These are phyloP conservation scores for Podaxis carcinomalis DNA, from an alignment of 768 basidiomycete genomes.

Conservation along the genomic window DNA sequence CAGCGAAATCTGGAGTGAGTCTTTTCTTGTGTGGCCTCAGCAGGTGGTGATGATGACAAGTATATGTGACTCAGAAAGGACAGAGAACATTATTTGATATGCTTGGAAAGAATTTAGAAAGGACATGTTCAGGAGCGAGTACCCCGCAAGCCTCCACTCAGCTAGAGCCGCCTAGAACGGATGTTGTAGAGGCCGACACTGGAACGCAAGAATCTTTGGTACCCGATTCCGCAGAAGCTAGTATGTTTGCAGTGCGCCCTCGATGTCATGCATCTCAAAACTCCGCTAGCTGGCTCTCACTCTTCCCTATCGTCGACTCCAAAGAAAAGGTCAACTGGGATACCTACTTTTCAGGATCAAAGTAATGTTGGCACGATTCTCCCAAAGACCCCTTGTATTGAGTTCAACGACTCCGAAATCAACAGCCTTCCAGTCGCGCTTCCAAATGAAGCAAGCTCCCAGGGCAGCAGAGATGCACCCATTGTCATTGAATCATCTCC, in stretches of 20 bases:
- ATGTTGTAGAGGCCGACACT: not conserved
- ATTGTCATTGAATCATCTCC: slow-evolving; percentile 44
- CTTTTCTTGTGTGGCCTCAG: not conserved
- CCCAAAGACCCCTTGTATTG: not conserved
- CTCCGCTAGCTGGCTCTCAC: not conserved
- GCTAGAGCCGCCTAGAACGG: not conserved
- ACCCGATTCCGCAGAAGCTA: not conserved
- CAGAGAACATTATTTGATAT: slow-evolving; percentile 41
- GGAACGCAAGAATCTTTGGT: not conserved
- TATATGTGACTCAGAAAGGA: slow-evolving; percentile 15
- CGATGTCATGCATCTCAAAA: not conserved
- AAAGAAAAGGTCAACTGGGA: not conserved
- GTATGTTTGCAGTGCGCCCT: not conserved
- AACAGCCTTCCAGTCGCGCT: not conserved
- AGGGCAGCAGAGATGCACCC: slow-evolving; percentile 34
- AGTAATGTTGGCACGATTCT: not conserved
- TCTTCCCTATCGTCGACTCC: not conserved
- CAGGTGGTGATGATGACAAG: not conserved
- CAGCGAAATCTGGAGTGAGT: slow-evolving; percentile 7
- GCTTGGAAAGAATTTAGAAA: slow-evolving; percentile 22
- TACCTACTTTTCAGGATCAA: not conserved
- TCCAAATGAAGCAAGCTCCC: slow-evolving; percentile 1
- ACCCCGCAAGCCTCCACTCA: not conserved
- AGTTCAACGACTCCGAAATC: not conserved
- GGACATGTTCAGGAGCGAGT: not conserved